Percentiles rank a stretch among this genome's conserved stretches.
phyloP scores from a whole-genome alignment of 2,329 filamentous ascomycete genomes.

The Aspergillus tubingensis region DNA sequence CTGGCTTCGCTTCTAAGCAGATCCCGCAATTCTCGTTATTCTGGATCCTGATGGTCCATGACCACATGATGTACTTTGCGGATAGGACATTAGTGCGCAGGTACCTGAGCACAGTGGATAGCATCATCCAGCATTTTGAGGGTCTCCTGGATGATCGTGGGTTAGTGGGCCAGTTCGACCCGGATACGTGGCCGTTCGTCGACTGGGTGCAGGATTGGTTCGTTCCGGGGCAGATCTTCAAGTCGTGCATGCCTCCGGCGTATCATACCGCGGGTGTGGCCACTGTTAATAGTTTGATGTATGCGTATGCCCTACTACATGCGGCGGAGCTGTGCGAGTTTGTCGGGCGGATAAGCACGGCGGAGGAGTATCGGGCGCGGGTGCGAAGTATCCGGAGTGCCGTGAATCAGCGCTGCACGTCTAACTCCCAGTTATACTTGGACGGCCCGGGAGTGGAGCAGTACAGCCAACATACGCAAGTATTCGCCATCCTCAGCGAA shows the following conservation, averaged over 20 bases:
- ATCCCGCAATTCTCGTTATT: conserved; percentile 12
- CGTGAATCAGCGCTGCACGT: background rate
- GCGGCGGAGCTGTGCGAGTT: conserved; percentile 6
- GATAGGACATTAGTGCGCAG: background rate
- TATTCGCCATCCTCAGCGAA: conserved; percentile 11
- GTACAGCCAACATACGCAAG: conserved; percentile 11
- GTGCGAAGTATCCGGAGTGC: background rate
- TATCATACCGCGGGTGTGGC: background rate
- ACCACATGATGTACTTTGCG: conserved; percentile 8
- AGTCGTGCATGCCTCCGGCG: conserved; percentile 3
- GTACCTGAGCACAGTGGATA: conserved; percentile 5
- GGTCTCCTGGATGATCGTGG: background rate
- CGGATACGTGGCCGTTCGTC: conserved; percentile 8
- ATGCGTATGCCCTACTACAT: conserved; percentile 1
- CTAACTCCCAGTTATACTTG: background rate
- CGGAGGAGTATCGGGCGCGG: background rate
- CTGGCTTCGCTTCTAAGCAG: background rate
- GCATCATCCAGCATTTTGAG: conserved; percentile 8
- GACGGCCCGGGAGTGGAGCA: conserved; percentile 7
- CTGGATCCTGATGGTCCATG: conserved; percentile 11
- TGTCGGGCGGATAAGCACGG: background rate
- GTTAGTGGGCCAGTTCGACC: background rate
- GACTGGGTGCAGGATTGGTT: conserved; percentile 12
- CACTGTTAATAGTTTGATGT: conserved; percentile 6
- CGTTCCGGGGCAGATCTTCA: background rate